Evolutionary conservation across 805 yeast species (phyloP).

Genomic region (Cephaloascus albidus): DNA sequence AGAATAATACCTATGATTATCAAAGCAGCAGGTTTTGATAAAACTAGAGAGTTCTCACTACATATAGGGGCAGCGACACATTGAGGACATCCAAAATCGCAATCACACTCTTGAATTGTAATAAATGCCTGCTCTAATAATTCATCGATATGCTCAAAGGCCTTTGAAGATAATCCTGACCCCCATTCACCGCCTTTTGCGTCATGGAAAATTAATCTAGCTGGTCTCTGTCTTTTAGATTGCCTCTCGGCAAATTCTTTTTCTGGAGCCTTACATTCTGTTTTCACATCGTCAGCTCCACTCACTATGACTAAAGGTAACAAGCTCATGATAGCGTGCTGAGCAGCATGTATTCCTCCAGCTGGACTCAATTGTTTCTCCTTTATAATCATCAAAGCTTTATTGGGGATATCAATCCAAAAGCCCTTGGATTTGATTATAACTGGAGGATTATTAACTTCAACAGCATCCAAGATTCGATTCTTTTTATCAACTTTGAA

Average conservation of each 20-base stretch:
- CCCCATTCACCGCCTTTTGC: conserved; percentile 75
- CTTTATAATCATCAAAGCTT: conserved; percentile 50
- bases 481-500: conserved; percentile 74
- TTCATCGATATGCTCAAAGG: conserved; percentile 68
- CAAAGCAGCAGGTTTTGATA: conserved; percentile 80
- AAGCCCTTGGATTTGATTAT: conserved; percentile 64
- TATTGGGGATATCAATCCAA: conserved; percentile 80
- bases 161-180: conserved; percentile 70
- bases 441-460: conserved; percentile 84
- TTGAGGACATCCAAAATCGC: conserved; percentile 74
- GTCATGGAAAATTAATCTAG: conserved; percentile 77
- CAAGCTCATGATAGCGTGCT: conserved; percentile 78
- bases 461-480: conserved; percentile 87
- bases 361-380: conserved; percentile 60
- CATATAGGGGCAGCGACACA: conserved; percentile 84
- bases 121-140: conserved; percentile 52
- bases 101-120: conserved; percentile 54
- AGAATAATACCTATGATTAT: conserved; percentile 56
- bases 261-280: conserved; percentile 97
- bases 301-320: conserved; percentile 67
- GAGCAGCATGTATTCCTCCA: conserved; percentile 95
- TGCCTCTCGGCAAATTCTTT: conserved; percentile 83
- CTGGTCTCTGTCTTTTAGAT: conserved; percentile 71
- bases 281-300: conserved; percentile 68
- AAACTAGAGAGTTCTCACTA: conserved; percentile 69